phyloP scores from a whole-genome alignment of 805 yeast species.

The Candida sithepensis region DNA sequence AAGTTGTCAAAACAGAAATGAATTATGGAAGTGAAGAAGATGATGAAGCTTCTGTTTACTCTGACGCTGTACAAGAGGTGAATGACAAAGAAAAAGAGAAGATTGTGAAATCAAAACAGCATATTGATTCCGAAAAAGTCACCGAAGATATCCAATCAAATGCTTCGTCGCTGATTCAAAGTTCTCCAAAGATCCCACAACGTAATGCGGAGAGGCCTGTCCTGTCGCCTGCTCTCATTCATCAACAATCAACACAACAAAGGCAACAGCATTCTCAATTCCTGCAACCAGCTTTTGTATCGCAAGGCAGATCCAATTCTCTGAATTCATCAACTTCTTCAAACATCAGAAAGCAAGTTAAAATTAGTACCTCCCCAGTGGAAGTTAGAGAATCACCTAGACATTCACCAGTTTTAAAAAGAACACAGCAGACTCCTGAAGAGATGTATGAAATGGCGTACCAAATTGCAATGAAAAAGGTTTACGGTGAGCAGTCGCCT shows the following conservation, averaged over 20 bases:
- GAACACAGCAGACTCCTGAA: conserved; percentile 33
- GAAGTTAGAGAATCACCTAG: conserved; percentile 6
- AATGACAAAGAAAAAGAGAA: neutral
- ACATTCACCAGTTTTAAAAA: neutral
- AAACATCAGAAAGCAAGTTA: conserved; percentile 20
- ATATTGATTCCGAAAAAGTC: conserved; percentile 19
- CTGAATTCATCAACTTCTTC: conserved; percentile 19
- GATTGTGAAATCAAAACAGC: neutral
- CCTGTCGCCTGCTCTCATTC: neutral
- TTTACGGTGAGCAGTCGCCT: conserved; percentile 39
- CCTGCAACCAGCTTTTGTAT: conserved; percentile 3
- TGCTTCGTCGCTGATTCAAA: conserved; percentile 9
- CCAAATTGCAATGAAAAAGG: conserved; percentile 52
- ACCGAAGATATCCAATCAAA: conserved; percentile 22
- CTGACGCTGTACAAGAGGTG: conserved; percentile 25
- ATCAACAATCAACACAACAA: conserved; percentile 2
- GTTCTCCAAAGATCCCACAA: conserved; percentile 16
- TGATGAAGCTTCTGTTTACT: conserved; percentile 20
- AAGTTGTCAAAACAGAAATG: conserved; percentile 2
- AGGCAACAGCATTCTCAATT: neutral
- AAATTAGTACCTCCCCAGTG: conserved; percentile 11
- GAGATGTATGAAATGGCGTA: conserved; percentile 55
- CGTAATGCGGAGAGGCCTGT: conserved; percentile 9
- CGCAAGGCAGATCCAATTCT: conserved; percentile 15
- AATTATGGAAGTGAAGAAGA: conserved; percentile 6